These are phyloP conservation scores for Fusarium pseudoanthophilum DNA, from an alignment of 2,329 filamentous ascomycete genomes.

Conservation along the genomic window DNA sequence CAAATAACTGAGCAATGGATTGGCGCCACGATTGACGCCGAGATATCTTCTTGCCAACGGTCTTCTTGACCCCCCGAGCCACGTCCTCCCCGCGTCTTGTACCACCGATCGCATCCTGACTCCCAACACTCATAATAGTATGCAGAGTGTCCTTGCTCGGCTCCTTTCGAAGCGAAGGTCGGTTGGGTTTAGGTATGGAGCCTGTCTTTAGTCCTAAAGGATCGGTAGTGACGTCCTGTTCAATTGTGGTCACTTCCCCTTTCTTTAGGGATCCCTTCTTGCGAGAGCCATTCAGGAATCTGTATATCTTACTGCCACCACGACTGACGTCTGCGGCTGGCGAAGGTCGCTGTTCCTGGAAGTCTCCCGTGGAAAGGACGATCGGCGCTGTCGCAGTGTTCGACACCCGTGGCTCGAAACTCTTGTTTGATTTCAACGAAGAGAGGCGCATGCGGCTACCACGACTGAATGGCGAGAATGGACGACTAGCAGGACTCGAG, in stretches of 20 bases:
- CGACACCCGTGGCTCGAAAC: conserved; percentile 28
- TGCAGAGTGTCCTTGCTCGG: conserved; percentile 60
- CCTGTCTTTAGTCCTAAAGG: conserved; percentile 26
- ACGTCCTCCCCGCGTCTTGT: conserved; percentile 12
- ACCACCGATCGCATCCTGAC: conserved; percentile 48
- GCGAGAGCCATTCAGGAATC: conserved; percentile 33
- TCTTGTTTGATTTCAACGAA: conserved; percentile 32
- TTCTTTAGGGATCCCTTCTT: conserved; percentile 36
- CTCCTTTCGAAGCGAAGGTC: conserved; percentile 51
- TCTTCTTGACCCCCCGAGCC: background rate
- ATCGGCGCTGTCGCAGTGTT: conserved; percentile 17
- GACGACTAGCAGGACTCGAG: conserved; percentile 23
- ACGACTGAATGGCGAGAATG: conserved; percentile 34
- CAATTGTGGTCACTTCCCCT: conserved; percentile 8
- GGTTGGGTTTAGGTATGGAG: conserved; percentile 50
- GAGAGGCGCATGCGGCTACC: conserved; percentile 35
- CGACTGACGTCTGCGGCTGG: background rate
- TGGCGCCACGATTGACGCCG: conserved; percentile 33
- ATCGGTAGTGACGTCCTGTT: conserved; percentile 46
- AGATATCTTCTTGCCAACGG: conserved; percentile 17
- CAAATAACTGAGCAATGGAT: conserved; percentile 32
- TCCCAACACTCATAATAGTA: conserved; percentile 63
- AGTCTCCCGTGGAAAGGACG: conserved; percentile 4
- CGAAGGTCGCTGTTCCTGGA: background rate
- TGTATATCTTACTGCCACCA: conserved; percentile 29